Conservation (phyloP, 345 rosid genomes). For the Triadica sebifera region DNA sequence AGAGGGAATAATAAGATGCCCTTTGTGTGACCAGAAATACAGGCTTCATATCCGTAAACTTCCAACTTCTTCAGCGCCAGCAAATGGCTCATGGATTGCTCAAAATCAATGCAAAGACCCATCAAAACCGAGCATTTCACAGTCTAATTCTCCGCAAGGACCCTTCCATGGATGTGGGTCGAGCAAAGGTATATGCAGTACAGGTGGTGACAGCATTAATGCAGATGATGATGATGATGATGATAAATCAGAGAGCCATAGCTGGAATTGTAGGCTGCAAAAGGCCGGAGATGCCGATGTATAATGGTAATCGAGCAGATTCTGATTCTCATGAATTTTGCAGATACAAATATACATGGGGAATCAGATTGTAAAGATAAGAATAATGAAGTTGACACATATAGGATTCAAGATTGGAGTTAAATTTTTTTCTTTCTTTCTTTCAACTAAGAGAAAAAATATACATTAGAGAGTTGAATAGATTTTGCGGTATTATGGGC, state of each 20-base stretch:
- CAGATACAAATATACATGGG: constrained; percentile 10
- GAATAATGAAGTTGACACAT: constrained; percentile 10
- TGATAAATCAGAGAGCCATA: constrained; percentile 24
- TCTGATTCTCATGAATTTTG: constrained; percentile 23
- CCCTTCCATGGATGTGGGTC: constrained; percentile 3
- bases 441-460: not conserved
- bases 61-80: constrained; percentile 18
- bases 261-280: constrained; percentile 14
- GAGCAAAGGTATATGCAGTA: constrained; percentile 1
- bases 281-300: constrained; percentile 9
- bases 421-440: not conserved
- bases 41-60: constrained; percentile 24
- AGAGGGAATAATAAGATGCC: not conserved
- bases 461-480: constrained; percentile 10
- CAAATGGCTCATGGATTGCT: constrained; percentile 16
- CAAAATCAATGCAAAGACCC: constrained; percentile 9
- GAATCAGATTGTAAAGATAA: constrained; percentile 11
- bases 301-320: constrained; percentile 14
- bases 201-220: constrained; percentile 1
- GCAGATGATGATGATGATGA: constrained; percentile 17
- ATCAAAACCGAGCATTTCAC: not conserved
- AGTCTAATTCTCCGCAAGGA: constrained; percentile 19
- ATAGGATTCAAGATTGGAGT: constrained; percentile 11
- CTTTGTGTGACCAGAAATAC: constrained; percentile 24
- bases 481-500: not conserved